Base-by-base conservation (phyloP, 2,329 filamentous ascomycete species). In the Trichoderma guizhouense region DNA sequence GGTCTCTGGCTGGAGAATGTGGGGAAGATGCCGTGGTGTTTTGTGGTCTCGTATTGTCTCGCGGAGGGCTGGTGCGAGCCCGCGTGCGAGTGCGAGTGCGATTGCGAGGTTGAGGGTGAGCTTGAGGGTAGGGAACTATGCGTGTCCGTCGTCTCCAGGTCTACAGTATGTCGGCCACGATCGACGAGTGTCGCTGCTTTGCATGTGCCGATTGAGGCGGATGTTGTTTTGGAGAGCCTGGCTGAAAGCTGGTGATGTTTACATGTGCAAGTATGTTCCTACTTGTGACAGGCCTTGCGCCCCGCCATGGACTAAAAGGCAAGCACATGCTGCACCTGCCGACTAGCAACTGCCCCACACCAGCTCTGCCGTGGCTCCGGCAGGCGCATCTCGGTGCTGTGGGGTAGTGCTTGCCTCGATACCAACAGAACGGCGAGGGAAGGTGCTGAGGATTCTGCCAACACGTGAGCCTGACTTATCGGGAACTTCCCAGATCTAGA, bases 1-100 rank as follows among this genome's bases (percentile, higher is more conserved):
- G 28, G 67, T 71, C 32, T 72, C 57, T 63, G 28, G 58, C 55
- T 68, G 47, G 64, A 72, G 71, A 72, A 72, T 72, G 71, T 60
- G 58, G 66, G 55, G 39, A 47, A 51, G 66, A 69, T 47, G 66
- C 36, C 36, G 36, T 53, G 39, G 28, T 57, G 55, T 68, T 32
- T 57, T 28, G 12, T 34, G 47, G 68, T 32, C 51, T 58, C 36
- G 61, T 62, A 57, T 53, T 47, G 66, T 69, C 66, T 69, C 53
- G 34, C n/a, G 26, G 36, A 36, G 57, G 58, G 11, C 34, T 21
- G 32, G 34, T 7, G 24, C 51, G 18, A 15, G 32, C 28, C 15
- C 58, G 58, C 32, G 24, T 36, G 7, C 2, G 32, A 18, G 34
- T 26, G 24, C 6, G 18, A 24, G 51, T 6, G 12, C 6, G 18